phyloP scores from a whole-genome alignment of 1,284 basidiomycete genomes.

The Fomitopsis betulina region DNA sequence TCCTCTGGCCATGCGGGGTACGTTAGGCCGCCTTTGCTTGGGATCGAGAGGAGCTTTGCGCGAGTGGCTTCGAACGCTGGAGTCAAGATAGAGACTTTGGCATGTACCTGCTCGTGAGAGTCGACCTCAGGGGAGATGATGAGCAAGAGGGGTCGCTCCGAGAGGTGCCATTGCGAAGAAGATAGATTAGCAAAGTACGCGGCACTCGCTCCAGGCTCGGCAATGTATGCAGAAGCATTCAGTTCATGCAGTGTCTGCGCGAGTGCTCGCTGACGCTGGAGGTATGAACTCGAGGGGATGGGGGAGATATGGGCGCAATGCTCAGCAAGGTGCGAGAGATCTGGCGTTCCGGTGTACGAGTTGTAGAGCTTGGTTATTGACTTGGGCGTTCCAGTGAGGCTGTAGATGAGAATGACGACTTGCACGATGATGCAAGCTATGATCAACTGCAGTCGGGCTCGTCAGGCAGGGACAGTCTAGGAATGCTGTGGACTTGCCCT shows the following conservation, averaged over 20 bases:
- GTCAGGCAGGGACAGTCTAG: background rate
- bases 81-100: conserved; percentile 59
- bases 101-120: conserved; percentile 27
- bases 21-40: conserved; percentile 35
- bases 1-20: conserved; percentile 77
- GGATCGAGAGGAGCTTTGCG: conserved; percentile 56
- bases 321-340: conserved; percentile 36
- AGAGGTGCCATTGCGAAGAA: conserved; percentile 56
- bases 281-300: conserved; percentile 45
- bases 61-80: conserved; percentile 76
- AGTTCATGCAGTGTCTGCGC: conserved; percentile 44
- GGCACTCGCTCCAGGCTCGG: conserved; percentile 72
- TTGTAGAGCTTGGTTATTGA: background rate
- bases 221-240: conserved; percentile 60
- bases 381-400: conserved; percentile 3
- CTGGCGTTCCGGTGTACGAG: conserved; percentile 2
- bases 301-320: conserved; percentile 51
- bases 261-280: conserved; percentile 47
- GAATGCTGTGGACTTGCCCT: background rate
- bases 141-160: conserved; percentile 75
- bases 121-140: conserved; percentile 46
- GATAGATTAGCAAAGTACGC: conserved; percentile 74
- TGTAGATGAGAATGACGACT: conserved; percentile 9
- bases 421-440: conserved; percentile 10
- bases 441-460: conserved; percentile 3